Percentiles rank a stretch among this genome's conserved stretches.
Conservation (phyloP, 495 filamentous ascomycete species). For the Delitschia confertaspora region DNA sequence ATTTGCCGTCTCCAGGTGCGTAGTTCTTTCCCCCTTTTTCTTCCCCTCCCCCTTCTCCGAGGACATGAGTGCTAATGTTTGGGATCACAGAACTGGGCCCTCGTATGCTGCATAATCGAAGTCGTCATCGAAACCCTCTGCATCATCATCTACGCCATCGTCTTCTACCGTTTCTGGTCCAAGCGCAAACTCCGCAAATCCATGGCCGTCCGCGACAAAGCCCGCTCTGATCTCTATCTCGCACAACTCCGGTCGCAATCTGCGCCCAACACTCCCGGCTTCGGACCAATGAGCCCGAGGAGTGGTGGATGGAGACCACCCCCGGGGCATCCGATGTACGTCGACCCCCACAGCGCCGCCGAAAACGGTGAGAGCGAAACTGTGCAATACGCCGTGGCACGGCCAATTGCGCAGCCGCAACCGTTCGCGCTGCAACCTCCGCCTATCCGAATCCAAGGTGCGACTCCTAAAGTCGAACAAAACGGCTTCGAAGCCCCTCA, state of each 20-base stretch:
- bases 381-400: conserved; percentile 33
- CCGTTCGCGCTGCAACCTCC: conserved; percentile 80
- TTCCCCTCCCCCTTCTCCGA: neutral
- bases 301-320: conserved; percentile 36
- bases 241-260: conserved; percentile 88
- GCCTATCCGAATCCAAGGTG: conserved; percentile 63
- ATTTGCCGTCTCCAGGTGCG: conserved; percentile 87
- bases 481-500: conserved; percentile 45
- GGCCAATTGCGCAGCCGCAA: conserved; percentile 40
- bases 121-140: conserved; percentile 85
- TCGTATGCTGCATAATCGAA: conserved; percentile 96
- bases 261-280: conserved; percentile 87
- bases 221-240: conserved; percentile 88
- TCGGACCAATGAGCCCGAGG: conserved; percentile 43
- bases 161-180: conserved; percentile 93
- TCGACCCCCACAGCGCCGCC: conserved; percentile 46
- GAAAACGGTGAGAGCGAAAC: conserved; percentile 45
- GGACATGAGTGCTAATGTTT: conserved; percentile 12
- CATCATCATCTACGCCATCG: conserved; percentile 83
- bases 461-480: conserved; percentile 60
- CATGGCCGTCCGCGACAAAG: conserved; percentile 91
- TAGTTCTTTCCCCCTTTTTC: too few species aligned
- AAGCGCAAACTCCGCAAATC: conserved; percentile 91
- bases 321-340: conserved; percentile 28
- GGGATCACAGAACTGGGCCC: conserved; percentile 68